Base-by-base conservation (phyloP, 495 filamentous ascomycete species). In the Glutinoglossum americanum region DNA sequence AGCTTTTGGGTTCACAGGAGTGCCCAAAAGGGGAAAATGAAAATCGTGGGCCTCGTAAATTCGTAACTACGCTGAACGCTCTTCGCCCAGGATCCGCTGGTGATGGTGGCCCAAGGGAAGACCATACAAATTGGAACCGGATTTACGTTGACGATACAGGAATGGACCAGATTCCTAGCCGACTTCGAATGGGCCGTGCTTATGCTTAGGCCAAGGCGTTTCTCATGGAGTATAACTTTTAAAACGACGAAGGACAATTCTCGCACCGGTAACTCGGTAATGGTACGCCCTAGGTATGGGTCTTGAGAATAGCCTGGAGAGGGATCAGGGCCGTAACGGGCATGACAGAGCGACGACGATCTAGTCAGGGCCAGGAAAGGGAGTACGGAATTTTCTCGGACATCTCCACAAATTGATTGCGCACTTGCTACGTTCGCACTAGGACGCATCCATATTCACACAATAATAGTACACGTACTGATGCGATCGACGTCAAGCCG, bases 1-100 rank as follows among this genome's bases (percentile, higher is more conserved):
- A 30, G 11, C 25, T 17, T 30, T 30, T 32, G 49, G 25, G 49
- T 28, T 30, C 49, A 49, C 47, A 53, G 28, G 7, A 4, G 25
- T 53, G 28, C 30, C 49, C 23, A 11, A 53, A 53, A 53, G 49
- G 28, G 49, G 49, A 53, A 53, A 53, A 53, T 53, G 49, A 53
- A 53, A 53, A 53, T 53, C 49, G 49, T 53, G 49, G n/a, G 49
- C 49, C 25, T 53, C 49, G 49, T 53, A 53, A 53, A 53, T 53
- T 53, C 49, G 49, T 53, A 53, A 53, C 49, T 30, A 53, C 26
- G 49, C 28, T 32, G 49, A 30, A 30, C 23, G 11, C 49, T 32
- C 19, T 53, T 17, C n/a, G 49, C 30, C 49, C 28, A 53, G 49
- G 49, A 53, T 53, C 23, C 23, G 28, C 49, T 28, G 23, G 49